Base-by-base conservation (phyloP, 345 rosid species). In the Aquilaria malaccensis region DNA sequence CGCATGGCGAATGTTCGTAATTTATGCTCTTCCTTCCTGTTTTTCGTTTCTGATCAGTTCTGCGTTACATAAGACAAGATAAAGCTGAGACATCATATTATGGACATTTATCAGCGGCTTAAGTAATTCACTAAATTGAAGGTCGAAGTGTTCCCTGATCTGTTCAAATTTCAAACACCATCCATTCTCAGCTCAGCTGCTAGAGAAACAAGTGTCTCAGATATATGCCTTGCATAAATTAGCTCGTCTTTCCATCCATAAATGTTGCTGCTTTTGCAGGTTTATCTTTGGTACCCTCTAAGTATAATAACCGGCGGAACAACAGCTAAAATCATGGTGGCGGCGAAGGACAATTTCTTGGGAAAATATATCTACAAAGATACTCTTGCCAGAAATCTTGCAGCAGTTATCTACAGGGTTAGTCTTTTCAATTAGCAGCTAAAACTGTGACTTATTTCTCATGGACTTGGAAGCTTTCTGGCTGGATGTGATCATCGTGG, bases 361-460 rank as follows among this genome's bases (percentile, higher is more conserved):
- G 98, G 98, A 52, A 93, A 93, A 72, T 89, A 93, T 69, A 85
- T 93, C 30, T 93, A 87, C 77, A 93, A 87, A 71, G 96, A 93
- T 68, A 87, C 98, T 10, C 86, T 93, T 60, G 88, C 83, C 29
- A 80, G 96, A 68, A 93, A 93, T 75, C 82, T 89, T 30, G 96
- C 97, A 0, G 94, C 98, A 7, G 97, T 93, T 66, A 89, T 93
- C 60, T 93, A 89, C 81, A 81, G 69, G 55, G 97, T 93, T 75
- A 72, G 70, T 37, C 43, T 9, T 37, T 37, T 5, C 22, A 22
- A 22, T 22, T 22, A 22, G 22, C 22, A 22, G 0, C 22, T 22
- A 22, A 22, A 22, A 22, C 22, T 22, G 22, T 22, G 22, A 22
- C 22, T 22, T 22, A 22, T 58, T 9, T 9, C 9, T 48, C 22